These are phyloP conservation scores for Fragilariopsis cylindrus DNA, from an alignment of 108 stramenopile genomes.

Conservation along the genomic window DNA sequence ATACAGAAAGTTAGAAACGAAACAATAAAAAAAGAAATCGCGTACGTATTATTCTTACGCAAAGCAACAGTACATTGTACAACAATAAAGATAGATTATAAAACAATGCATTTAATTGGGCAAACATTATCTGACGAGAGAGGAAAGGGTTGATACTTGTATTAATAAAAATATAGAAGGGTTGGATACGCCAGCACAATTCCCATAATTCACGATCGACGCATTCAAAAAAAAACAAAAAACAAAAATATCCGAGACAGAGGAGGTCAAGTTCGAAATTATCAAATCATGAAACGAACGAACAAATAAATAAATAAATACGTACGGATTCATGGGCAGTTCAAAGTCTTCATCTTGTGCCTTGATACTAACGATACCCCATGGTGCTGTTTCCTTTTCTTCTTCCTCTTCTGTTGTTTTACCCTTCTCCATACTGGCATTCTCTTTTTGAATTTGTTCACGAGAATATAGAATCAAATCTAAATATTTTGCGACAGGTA, in stretches of 20 bases:
- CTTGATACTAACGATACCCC: slow-evolving; percentile 98
- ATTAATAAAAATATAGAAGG: background rate
- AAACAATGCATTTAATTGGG: no score
- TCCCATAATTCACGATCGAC: no score
- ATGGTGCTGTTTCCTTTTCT: slow-evolving; percentile 70
- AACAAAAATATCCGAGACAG: background rate
- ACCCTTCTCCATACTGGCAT: slow-evolving; percentile 76
- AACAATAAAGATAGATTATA: no score
- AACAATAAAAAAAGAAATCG: background rate
- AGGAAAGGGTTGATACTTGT: background rate
- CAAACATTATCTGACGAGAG: no score
- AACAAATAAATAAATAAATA: background rate
- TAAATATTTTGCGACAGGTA: slow-evolving; percentile 85
- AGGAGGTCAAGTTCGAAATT: background rate
- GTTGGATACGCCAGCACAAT: no score
- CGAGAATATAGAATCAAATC: slow-evolving; percentile 95
- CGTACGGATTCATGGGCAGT: slow-evolving; percentile 67
- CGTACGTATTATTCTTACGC: background rate
- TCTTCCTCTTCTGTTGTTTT: background rate
- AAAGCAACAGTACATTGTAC: no score
- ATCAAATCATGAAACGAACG: background rate
- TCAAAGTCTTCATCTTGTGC: slow-evolving; percentile 92
- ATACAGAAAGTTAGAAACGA: background rate
- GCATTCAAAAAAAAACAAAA: background rate
- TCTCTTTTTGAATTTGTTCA: slow-evolving; percentile 89